Percentiles rank a stretch among this genome's conserved stretches.
Evolutionary conservation across 1,284 basidiomycete genomes (phyloP).

Genomic region (Jaminaea rosea): DNA sequence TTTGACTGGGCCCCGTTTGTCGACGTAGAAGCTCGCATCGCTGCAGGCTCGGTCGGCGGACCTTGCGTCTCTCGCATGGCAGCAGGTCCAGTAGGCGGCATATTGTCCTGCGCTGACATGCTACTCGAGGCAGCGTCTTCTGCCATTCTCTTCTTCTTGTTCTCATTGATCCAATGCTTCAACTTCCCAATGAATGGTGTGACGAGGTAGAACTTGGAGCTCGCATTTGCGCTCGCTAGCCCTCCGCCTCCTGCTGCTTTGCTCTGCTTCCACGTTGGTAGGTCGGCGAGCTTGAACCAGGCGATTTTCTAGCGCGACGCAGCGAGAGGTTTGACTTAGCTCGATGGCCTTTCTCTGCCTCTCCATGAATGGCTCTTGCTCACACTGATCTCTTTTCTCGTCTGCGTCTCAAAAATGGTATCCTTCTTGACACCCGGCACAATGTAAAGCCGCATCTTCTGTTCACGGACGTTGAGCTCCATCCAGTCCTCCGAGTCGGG

Average conservation of each 20-base stretch:
- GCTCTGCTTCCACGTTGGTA: slow-evolving; percentile 86
- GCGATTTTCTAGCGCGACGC: slow-evolving; percentile 67
- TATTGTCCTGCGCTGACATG: neutral
- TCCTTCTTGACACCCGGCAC: slow-evolving; percentile 82
- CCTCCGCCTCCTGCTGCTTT: slow-evolving; percentile 53
- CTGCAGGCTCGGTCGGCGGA: neutral
- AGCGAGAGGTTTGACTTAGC: no score
- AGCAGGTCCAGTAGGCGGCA: neutral
- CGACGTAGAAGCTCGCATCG: neutral
- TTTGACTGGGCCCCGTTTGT: slow-evolving; percentile 8
- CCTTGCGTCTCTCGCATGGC: neutral
- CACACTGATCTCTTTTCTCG: slow-evolving; percentile 96
- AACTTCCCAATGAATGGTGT: slow-evolving; percentile 69
- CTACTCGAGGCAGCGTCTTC: slow-evolving; percentile 3
- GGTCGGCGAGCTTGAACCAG: slow-evolving; percentile 82
- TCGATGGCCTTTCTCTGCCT: no score
- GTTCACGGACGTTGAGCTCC: slow-evolving; percentile 76
- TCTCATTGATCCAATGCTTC: slow-evolving; percentile 40
- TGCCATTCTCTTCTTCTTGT: slow-evolving; percentile 17
- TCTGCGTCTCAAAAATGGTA: slow-evolving; percentile 82
- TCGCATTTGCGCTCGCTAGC: neutral
- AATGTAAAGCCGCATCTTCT: slow-evolving; percentile 83
- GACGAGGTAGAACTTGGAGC: slow-evolving; percentile 81
- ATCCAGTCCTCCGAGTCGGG: slow-evolving; percentile 56
- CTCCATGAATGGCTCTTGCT: no score